These are phyloP conservation scores for Thelonectria discophora DNA, from an alignment of 2,329 filamentous ascomycete genomes.

Conservation along the genomic window DNA sequence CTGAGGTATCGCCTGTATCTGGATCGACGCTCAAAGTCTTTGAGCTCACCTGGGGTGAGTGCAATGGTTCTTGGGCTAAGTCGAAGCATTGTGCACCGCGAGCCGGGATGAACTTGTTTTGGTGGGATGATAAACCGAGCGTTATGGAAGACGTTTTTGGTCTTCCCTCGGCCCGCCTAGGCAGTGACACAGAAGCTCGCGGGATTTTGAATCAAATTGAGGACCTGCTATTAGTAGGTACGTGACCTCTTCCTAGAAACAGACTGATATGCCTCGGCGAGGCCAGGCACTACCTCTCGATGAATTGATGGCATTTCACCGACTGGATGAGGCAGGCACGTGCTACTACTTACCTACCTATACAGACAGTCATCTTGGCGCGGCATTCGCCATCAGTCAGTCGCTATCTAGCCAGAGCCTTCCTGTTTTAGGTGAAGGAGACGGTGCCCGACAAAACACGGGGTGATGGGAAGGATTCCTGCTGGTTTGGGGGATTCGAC, in stretches of 20 bases:
- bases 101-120: background rate
- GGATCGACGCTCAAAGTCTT: conserved; percentile 32
- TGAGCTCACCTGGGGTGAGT: conserved; percentile 30
- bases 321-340: background rate
- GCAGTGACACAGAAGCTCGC: too few relatives aligned
- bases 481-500: background rate
- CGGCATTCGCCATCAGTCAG: too few relatives aligned
- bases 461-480: background rate
- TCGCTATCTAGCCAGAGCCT: background rate
- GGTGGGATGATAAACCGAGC: background rate
- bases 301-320: background rate
- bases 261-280: background rate
- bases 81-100: conserved; percentile 32
- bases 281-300: background rate
- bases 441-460: background rate
- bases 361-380: too few relatives aligned
- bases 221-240: background rate
- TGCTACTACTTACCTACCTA: background rate
- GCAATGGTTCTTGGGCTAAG: conserved; percentile 32
- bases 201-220: too few relatives aligned
- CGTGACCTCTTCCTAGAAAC: background rate
- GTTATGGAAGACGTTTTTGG: background rate
- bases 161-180: background rate
- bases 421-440: background rate
- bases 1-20: conserved; percentile 33